Conservation (phyloP, 2,329 filamentous ascomycete genomes). For the Penicillium hordei region DNA sequence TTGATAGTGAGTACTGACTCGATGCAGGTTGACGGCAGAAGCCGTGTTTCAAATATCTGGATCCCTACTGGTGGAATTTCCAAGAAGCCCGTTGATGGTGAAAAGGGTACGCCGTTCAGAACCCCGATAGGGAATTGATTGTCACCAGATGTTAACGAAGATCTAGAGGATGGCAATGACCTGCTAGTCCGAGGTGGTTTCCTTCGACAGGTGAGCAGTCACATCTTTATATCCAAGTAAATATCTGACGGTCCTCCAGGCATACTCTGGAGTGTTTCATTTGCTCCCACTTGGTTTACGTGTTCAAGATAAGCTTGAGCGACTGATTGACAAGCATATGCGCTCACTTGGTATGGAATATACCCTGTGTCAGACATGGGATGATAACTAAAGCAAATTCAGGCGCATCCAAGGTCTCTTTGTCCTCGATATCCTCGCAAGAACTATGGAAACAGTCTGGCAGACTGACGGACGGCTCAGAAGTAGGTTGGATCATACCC, state of each 20-base stretch:
- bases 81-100: slow-evolving; percentile 52
- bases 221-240: neutral
- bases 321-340: slow-evolving; percentile 88
- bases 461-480: slow-evolving; percentile 73
- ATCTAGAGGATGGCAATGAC: slow-evolving; percentile 59
- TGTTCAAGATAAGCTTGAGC: slow-evolving; percentile 85
- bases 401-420: slow-evolving; percentile 27
- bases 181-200: slow-evolving; percentile 71
- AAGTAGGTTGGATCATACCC: slow-evolving; percentile 54
- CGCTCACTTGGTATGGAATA: slow-evolving; percentile 60
- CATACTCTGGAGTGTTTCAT: slow-evolving; percentile 89
- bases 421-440: slow-evolving; percentile 64
- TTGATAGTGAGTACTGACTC: slow-evolving; percentile 13
- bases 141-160: slow-evolving; percentile 31
- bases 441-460: slow-evolving; percentile 79
- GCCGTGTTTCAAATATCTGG: slow-evolving; percentile 74
- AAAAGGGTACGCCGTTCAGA: slow-evolving; percentile 31
- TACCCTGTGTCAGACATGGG: neutral
- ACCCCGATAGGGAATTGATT: slow-evolving; percentile 37
- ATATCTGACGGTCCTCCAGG: slow-evolving; percentile 46
- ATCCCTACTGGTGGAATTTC: slow-evolving; percentile 70
- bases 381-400: neutral
- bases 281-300: slow-evolving; percentile 81
- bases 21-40: slow-evolving; percentile 55
- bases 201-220: slow-evolving; percentile 62